phyloP scores from a whole-genome alignment of 2,329 filamentous ascomycete species.

The Exophiala alcalophila region DNA sequence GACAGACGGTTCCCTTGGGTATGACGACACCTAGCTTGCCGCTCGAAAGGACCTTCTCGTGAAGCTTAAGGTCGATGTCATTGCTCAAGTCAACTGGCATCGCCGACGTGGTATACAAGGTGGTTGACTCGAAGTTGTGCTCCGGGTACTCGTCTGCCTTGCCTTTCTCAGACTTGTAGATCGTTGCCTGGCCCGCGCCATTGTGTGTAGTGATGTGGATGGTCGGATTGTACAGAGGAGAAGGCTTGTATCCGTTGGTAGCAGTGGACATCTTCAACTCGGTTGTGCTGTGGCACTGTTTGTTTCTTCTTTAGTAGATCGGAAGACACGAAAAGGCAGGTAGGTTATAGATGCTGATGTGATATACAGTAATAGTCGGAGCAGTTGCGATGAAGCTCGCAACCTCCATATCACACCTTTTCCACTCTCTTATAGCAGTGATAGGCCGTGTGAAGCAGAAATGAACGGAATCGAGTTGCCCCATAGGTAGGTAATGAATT shows the following conservation, averaged over 20 bases:
- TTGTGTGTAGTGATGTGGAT: conserved; percentile 15
- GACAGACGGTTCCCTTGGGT: conserved; percentile 13
- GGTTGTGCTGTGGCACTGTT: no score
- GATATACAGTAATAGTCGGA: no score
- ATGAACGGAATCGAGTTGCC: no score
- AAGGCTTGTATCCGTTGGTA: background rate
- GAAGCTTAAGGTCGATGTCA: conserved; percentile 10
- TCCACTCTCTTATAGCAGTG: no score
- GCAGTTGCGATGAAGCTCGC: no score
- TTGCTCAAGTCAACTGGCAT: conserved; percentile 8
- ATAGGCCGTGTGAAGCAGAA: no score
- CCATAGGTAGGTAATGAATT: no score
- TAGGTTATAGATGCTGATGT: no score
- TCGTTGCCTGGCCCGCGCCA: conserved; percentile 1
- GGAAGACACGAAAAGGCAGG: no score
- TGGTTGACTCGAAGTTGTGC: background rate
- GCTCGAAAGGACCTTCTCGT: conserved; percentile 1
- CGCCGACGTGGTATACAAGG: background rate
- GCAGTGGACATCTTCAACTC: conserved; percentile 1
- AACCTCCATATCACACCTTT: no score
- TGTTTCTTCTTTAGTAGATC: no score
- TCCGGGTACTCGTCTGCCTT: background rate
- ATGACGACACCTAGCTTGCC: conserved; percentile 3
- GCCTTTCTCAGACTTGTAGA: conserved; percentile 4
- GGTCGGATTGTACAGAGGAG: background rate